These are phyloP conservation scores for Boletus sensibilis DNA, from an alignment of 768 basidiomycete genomes.

Conservation along the genomic window DNA sequence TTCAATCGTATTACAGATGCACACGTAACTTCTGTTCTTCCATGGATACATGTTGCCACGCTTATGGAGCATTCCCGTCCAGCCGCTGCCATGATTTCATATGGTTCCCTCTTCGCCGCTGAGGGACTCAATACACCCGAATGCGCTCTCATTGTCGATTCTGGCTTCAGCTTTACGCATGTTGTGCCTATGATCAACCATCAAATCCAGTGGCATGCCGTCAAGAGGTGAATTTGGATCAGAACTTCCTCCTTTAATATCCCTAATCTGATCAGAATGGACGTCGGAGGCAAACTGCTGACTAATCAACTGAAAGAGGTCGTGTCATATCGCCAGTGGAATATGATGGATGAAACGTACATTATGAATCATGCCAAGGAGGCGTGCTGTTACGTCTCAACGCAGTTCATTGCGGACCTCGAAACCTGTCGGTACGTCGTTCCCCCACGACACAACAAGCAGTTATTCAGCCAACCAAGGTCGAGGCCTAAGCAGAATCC, in stretches of 20 bases:
- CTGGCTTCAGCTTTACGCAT: constrained; percentile 94
- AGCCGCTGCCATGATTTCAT: constrained; percentile 81
- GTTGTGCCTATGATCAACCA: constrained; percentile 80
- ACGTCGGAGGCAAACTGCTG: constrained; percentile 91
- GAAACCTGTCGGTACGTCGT: constrained; percentile 72
- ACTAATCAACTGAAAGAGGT: constrained; percentile 95
- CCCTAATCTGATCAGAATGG: constrained; percentile 57
- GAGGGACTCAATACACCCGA: constrained; percentile 57
- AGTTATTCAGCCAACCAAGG: constrained; percentile 38
- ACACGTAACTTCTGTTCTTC: constrained; percentile 59
- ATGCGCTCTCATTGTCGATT: constrained; percentile 81
- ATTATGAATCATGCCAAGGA: constrained; percentile 95
- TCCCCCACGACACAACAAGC: constrained; percentile 15
- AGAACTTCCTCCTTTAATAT: constrained; percentile 12
- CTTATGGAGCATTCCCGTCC: constrained; percentile 19
- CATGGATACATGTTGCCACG: constrained; percentile 21
- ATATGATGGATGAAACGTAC: constrained; percentile 96
- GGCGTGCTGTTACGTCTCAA: constrained; percentile 82
- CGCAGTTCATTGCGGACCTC: constrained; percentile 67
- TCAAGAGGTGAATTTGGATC: constrained; percentile 61
- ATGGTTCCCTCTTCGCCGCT: constrained; percentile 65
- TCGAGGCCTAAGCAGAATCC: constrained; percentile 54
- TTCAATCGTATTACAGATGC: constrained; percentile 74
- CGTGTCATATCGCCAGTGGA: constrained; percentile 94
- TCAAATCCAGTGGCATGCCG: constrained; percentile 72